Conservation (phyloP, 352 stramenopile species). For the Globisporangium emineosum region DNA sequence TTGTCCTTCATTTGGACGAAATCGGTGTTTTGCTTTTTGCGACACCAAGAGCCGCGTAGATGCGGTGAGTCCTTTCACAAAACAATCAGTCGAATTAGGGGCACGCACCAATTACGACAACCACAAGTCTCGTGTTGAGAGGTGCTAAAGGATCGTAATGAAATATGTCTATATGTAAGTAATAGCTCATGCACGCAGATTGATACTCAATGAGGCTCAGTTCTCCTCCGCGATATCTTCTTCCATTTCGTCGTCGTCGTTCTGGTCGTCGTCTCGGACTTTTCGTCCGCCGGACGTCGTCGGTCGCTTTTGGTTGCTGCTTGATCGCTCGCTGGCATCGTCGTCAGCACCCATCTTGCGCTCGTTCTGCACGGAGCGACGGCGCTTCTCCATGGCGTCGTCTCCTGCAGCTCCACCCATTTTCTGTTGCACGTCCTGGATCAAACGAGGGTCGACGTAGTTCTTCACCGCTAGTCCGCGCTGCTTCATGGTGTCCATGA, state of each 20-base stretch:
- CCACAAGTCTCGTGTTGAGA: too few relatives aligned
- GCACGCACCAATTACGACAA: too few relatives aligned
- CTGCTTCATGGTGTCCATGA: constrained; percentile 79
- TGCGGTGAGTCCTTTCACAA: neutral
- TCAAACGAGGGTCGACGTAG: constrained; percentile 69
- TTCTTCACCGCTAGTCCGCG: constrained; percentile 57
- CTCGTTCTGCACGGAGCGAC: constrained; percentile 24
- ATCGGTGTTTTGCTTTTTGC: too few relatives aligned
- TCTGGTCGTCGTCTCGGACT: constrained; percentile 22
- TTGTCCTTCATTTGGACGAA: constrained; percentile 5
- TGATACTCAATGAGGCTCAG: constrained; percentile 14
- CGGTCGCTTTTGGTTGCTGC: constrained; percentile 17
- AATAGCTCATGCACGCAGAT: too few relatives aligned
- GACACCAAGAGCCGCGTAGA: too few relatives aligned
- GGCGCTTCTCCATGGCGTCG: constrained; percentile 24
- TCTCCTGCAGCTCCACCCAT: constrained; percentile 23
- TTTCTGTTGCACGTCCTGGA: constrained; percentile 71
- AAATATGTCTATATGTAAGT: too few relatives aligned
- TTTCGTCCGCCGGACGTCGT: constrained; percentile 25
- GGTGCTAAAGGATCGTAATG: too few relatives aligned
- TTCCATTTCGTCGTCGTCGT: constrained; percentile 72
- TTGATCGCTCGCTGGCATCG: constrained; percentile 13
- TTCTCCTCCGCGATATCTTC: constrained; percentile 79
- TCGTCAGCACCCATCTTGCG: constrained; percentile 26
- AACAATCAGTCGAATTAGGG: too few relatives aligned